Evolutionary conservation across 2,329 filamentous ascomycete genomes (phyloP).

Genomic region (Trichoderma atrobrunneum): DNA sequence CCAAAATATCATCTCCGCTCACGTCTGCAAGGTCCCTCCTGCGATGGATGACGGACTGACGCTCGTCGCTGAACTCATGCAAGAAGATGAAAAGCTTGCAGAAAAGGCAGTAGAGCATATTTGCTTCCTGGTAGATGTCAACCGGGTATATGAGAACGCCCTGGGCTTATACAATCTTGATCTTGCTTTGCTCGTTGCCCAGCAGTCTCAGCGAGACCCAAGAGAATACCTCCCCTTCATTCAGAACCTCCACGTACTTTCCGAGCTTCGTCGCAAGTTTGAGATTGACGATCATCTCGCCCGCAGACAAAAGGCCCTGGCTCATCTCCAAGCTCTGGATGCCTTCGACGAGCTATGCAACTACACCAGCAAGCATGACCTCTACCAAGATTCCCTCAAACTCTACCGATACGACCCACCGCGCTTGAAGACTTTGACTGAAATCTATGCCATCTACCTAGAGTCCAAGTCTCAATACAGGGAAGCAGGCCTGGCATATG

Average conservation of each 20-base stretch:
- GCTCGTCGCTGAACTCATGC: conserved; percentile 73
- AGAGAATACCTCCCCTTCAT: conserved; percentile 94
- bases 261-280: conserved; percentile 69
- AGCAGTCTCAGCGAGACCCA: conserved; percentile 94
- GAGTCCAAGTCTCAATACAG: conserved; percentile 72
- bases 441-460: conserved; percentile 76
- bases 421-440: conserved; percentile 66
- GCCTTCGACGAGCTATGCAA: conserved; percentile 73
- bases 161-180: conserved; percentile 90
- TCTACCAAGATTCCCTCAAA: conserved; percentile 74
- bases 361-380: conserved; percentile 74
- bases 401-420: conserved; percentile 79
- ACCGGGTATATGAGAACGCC: conserved; percentile 85
- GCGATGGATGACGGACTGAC: conserved; percentile 81
- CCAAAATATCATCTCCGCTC: conserved; percentile 90
- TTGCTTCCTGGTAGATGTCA: conserved; percentile 93
- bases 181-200: conserved; percentile 83
- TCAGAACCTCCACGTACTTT: conserved; percentile 75
- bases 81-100: conserved; percentile 66
- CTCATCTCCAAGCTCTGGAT: conserved; percentile 69
- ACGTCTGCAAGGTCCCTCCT: conserved; percentile 90
- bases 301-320: conserved; percentile 72
- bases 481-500: conserved; percentile 87
- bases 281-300: conserved; percentile 86
- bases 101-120: conserved; percentile 95